Percentiles rank a stretch among this genome's conserved stretches.
Evolutionary conservation across 352 stramenopile genomes (phyloP).

Genomic region (Phytophthora foliorum): DNA sequence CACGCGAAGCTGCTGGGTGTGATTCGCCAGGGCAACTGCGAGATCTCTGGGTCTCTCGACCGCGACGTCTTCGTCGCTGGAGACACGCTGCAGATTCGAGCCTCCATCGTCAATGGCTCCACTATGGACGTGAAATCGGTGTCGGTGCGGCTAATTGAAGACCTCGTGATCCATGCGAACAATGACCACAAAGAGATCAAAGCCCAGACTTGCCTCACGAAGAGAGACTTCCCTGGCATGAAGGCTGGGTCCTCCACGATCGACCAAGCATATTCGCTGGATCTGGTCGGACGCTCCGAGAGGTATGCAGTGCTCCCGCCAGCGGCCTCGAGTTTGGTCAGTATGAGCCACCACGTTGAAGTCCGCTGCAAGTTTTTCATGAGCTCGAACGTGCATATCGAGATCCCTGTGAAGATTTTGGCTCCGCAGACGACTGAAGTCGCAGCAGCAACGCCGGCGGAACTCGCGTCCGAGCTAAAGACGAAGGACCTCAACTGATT

Average conservation of each 20-base stretch:
- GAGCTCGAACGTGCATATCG: constrained; percentile 35
- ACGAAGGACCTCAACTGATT: constrained; percentile 8
- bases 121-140: constrained; percentile 33
- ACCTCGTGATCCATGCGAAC: constrained; percentile 26
- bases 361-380: constrained; percentile 37
- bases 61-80: constrained; percentile 32
- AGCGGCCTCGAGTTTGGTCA: constrained; percentile 25
- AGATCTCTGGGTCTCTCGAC: constrained; percentile 31
- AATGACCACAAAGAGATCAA: constrained; percentile 24
- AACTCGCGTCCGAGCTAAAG: constrained; percentile 13
- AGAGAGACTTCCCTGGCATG: constrained; percentile 29
- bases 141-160: constrained; percentile 26
- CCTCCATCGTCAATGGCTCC: constrained; percentile 32
- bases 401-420: constrained; percentile 40
- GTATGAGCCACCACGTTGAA: constrained; percentile 26
- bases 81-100: constrained; percentile 33
- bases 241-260: constrained; percentile 23
- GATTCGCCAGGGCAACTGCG: constrained; percentile 34
- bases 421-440: constrained; percentile 3
- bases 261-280: constrained; percentile 30
- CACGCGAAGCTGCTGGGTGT: constrained; percentile 32
- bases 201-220: constrained; percentile 19
- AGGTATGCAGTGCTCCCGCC: constrained; percentile 25
- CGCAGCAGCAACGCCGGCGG: constrained; percentile 6
- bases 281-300: constrained; percentile 25